Percentiles rank a stretch among this genome's conserved stretches.
phyloP scores from a whole-genome alignment of 1,284 basidiomycete species.

The Rhodotorula sp. region DNA sequence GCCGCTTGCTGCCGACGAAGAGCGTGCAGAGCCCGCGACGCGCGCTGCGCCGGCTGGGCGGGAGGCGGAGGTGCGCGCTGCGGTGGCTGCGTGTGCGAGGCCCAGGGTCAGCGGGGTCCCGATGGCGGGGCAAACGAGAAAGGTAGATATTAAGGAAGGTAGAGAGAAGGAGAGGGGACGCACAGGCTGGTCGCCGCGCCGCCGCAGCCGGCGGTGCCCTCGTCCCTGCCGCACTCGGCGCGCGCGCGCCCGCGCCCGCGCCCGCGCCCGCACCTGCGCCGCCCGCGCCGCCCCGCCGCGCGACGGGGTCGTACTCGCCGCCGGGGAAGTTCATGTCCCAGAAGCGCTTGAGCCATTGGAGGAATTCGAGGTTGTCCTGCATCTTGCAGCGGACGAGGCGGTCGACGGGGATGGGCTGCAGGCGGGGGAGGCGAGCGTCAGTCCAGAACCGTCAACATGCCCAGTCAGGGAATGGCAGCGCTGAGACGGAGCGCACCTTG shows the following conservation, averaged over 20 bases:
- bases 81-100: not conserved
- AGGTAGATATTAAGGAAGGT: not conserved
- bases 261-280: slow-evolving; percentile 5
- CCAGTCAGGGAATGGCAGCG: not conserved
- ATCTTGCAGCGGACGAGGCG: slow-evolving; percentile 97
- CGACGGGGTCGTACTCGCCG: slow-evolving; percentile 83
- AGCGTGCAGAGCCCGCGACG: not conserved
- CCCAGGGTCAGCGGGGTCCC: not conserved
- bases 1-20: slow-evolving; percentile 5
- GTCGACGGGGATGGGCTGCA: slow-evolving; percentile 88
- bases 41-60: slow-evolving; percentile 2
- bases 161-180: not conserved
- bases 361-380: slow-evolving; percentile 97
- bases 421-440: too few relatives aligned
- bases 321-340: slow-evolving; percentile 93
- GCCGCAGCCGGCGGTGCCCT: not conserved
- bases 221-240: not conserved
- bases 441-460: too few relatives aligned
- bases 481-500: slow-evolving; percentile 63
- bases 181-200: slow-evolving; percentile 3
- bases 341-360: slow-evolving; percentile 95
- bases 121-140: not conserved
- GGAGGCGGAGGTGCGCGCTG: slow-evolving; percentile 6
- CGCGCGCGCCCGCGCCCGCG: slow-evolving; percentile 11
- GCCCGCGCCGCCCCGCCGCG: slow-evolving; percentile 67